Evolutionary conservation across 495 filamentous ascomycete genomes (phyloP).

Genomic region (Aspergillus steynii): DNA sequence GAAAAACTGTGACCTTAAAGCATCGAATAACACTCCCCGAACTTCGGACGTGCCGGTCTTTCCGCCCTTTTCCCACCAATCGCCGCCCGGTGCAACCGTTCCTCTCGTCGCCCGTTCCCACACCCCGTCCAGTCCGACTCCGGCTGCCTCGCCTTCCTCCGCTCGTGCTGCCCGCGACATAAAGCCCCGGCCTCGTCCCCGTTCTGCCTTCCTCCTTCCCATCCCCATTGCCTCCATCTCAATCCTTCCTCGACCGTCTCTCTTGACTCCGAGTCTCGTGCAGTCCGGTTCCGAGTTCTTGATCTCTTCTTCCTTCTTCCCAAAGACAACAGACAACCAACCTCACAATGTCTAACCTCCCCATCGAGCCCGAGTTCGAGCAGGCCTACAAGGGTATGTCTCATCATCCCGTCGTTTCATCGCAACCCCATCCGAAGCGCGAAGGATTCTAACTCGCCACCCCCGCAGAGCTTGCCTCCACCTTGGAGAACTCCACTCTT

Average conservation of each 20-base stretch:
- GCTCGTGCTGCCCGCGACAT: constrained; percentile 23
- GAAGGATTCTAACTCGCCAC: not conserved
- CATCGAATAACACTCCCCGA: constrained; percentile 44
- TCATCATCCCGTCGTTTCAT: constrained; percentile 1
- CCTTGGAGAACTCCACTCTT: constrained; percentile 88
- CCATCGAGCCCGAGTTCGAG: constrained; percentile 94
- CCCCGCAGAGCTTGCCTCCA: constrained; percentile 79
- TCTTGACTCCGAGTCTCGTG: not conserved
- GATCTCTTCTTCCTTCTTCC: not conserved
- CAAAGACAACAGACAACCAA: not conserved
- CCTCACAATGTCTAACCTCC: constrained; percentile 75
- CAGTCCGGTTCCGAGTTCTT: not conserved
- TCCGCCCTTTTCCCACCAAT: constrained; percentile 6
- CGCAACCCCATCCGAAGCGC: constrained; percentile 1
- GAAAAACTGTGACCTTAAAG: constrained; percentile 42
- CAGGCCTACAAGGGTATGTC: constrained; percentile 92
- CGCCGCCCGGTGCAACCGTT: constrained; percentile 5
- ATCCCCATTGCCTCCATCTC: no score
- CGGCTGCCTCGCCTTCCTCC: constrained; percentile 26
- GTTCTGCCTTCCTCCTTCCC: constrained; percentile 2
- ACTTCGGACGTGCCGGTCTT: constrained; percentile 33
- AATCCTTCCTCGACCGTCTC: not conserved
- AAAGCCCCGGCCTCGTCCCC: constrained; percentile 12
- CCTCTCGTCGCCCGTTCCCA: constrained; percentile 14
- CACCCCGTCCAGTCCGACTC: constrained; percentile 37